Conservation (phyloP, 495 filamentous ascomycete genomes). For the Hypomontagnella submonticulosa region DNA sequence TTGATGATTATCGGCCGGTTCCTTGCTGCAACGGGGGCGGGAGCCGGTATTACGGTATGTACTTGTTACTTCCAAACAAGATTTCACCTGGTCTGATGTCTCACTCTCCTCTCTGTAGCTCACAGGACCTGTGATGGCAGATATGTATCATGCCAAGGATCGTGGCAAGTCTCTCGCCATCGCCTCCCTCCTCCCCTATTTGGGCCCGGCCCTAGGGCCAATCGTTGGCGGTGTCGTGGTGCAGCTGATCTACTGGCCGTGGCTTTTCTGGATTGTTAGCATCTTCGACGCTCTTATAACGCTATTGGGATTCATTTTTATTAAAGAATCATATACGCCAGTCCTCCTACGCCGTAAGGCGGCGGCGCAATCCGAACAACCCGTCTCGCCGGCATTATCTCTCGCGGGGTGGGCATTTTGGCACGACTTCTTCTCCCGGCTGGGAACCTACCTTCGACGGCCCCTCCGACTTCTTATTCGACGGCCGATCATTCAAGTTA, state of each 20-base stretch:
- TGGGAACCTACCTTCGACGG: constrained; percentile 65
- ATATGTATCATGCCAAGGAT: constrained; percentile 46
- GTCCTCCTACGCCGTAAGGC: constrained; percentile 41
- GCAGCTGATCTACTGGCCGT: constrained; percentile 58
- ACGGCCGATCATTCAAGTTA: constrained; percentile 69
- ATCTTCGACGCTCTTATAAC: constrained; percentile 53
- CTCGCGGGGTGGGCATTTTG: constrained; percentile 17
- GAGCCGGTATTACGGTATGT: constrained; percentile 44
- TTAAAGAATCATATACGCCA: constrained; percentile 58
- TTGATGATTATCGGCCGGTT: constrained; percentile 51
- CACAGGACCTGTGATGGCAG: constrained; percentile 43
- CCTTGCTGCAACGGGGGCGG: constrained; percentile 50
- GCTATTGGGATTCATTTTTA: constrained; percentile 48
- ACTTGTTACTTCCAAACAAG: neutral
- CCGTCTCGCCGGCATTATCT: constrained; percentile 5
- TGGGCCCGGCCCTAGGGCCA: constrained; percentile 60
- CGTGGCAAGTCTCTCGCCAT: constrained; percentile 47
- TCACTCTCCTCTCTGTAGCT: constrained; percentile 23
- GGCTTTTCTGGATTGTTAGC: constrained; percentile 63
- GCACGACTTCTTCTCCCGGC: constrained; percentile 27
- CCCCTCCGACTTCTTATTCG: constrained; percentile 69
- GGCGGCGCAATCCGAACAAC: neutral
- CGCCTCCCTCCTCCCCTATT: constrained; percentile 47
- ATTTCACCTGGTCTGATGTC: too few species aligned
- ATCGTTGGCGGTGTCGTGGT: constrained; percentile 60